Percentiles rank a stretch among this genome's conserved stretches.
Evolutionary conservation across 257 asterid genomes (phyloP).

Genomic region (Paulownia fortunei): DNA sequence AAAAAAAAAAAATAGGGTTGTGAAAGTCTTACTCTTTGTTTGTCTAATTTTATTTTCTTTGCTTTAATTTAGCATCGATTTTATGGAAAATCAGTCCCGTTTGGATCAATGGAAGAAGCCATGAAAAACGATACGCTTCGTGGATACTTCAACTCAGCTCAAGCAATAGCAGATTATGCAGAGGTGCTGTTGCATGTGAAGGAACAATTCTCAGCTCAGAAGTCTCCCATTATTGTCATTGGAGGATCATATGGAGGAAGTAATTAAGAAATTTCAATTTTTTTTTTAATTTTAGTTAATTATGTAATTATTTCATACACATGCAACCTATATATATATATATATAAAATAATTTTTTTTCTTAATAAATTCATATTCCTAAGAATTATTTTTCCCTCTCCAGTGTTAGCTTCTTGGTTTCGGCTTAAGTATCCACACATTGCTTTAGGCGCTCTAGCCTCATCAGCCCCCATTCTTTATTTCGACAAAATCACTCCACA

Average conservation of each 20-base stretch:
- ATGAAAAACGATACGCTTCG: slow-evolving; percentile 37
- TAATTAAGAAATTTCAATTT: neutral
- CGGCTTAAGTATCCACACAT: slow-evolving; percentile 72
- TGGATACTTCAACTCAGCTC: slow-evolving; percentile 68
- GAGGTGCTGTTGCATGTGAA: slow-evolving; percentile 52
- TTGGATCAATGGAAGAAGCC: slow-evolving; percentile 44
- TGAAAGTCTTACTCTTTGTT: too few relatives aligned
- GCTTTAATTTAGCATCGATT: slow-evolving; percentile 51
- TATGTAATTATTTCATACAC: too few relatives aligned
- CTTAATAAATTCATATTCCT: neutral
- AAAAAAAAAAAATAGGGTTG: too few relatives aligned
- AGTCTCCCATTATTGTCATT: slow-evolving; percentile 59
- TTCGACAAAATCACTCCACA: slow-evolving; percentile 62
- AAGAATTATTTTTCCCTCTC: neutral
- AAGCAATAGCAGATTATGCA: slow-evolving; percentile 73
- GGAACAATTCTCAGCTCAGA: slow-evolving; percentile 38
- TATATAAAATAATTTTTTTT: neutral
- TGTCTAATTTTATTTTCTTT: neutral
- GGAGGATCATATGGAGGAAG: slow-evolving; percentile 82
- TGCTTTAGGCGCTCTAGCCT: slow-evolving; percentile 67
- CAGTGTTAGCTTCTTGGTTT: slow-evolving; percentile 76
- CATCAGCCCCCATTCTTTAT: slow-evolving; percentile 70
- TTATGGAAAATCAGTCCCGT: slow-evolving; percentile 61
- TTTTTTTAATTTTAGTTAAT: too few relatives aligned
- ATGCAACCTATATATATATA: too few relatives aligned